Evolutionary conservation across 805 yeast genomes (phyloP).

Genomic region (Debaryomyces hansenii): DNA sequence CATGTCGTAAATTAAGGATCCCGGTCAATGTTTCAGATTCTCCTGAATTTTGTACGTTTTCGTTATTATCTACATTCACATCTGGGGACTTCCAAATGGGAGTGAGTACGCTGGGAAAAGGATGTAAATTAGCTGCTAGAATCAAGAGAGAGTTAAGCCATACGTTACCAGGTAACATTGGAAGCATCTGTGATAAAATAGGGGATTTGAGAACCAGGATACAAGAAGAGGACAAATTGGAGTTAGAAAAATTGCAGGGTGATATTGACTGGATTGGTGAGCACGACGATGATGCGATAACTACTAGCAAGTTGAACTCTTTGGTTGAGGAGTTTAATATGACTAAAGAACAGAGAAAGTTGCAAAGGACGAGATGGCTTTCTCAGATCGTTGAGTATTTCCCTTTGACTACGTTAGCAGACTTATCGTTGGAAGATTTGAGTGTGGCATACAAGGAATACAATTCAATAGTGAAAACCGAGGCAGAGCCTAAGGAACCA

Average conservation of each 20-base stretch:
- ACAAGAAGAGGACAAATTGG: conserved; percentile 49
- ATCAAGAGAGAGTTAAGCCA: conserved; percentile 71
- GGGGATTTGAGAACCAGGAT: conserved; percentile 63
- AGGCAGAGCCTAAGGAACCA: neutral
- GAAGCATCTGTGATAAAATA: conserved; percentile 63
- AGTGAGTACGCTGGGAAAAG: conserved; percentile 83
- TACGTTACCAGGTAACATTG: conserved; percentile 68
- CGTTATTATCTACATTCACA: conserved; percentile 66
- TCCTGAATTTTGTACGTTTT: conserved; percentile 71
- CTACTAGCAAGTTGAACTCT: conserved; percentile 56
- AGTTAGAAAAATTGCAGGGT: conserved; percentile 13
- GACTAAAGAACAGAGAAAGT: conserved; percentile 50
- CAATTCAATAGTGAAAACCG: neutral
- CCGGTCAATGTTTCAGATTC: conserved; percentile 82
- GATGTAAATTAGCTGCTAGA: conserved; percentile 82
- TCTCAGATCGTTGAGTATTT: conserved; percentile 89
- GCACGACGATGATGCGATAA: conserved; percentile 70
- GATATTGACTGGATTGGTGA: conserved; percentile 46
- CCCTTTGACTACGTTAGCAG: conserved; percentile 67
- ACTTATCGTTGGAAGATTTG: conserved; percentile 59
- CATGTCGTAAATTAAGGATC: conserved; percentile 63
- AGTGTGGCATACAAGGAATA: conserved; percentile 38
- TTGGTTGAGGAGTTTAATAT: conserved; percentile 61
- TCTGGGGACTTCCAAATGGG: conserved; percentile 81
- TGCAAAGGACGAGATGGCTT: conserved; percentile 76